phyloP scores from a whole-genome alignment of 345 rosid species.

The Linum usitatissimum region DNA sequence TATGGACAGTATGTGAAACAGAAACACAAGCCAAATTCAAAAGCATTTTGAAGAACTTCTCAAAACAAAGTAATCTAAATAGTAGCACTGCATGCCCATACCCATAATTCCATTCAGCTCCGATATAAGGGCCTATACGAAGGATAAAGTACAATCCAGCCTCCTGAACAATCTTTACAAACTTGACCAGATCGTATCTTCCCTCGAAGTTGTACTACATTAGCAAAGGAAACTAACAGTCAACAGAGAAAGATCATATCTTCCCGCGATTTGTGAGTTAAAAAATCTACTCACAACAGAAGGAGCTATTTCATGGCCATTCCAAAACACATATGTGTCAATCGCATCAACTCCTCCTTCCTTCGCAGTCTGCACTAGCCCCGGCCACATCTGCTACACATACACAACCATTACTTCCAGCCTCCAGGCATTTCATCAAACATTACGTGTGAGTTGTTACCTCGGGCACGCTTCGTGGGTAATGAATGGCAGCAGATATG shows the following conservation, averaged over 20 bases:
- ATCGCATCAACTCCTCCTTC: conserved; percentile 76
- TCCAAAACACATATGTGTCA: conserved; percentile 93
- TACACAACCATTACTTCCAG: neutral
- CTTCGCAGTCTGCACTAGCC: conserved; percentile 69
- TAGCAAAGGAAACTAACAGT: conserved; percentile 6
- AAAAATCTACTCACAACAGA: conserved; percentile 36
- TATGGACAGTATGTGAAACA: neutral
- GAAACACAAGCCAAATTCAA: neutral
- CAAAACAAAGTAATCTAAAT: too few relatives aligned
- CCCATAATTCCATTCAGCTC: conserved; percentile 96
- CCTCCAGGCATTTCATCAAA: neutral
- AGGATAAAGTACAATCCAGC: conserved; percentile 88
- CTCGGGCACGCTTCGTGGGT: conserved; percentile 67
- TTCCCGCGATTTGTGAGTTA: neutral
- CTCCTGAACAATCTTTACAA: conserved; percentile 70
- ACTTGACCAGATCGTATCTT: conserved; percentile 79
- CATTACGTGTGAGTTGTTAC: conserved; percentile 23
- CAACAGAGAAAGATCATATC: neutral
- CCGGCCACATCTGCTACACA: conserved; percentile 75
- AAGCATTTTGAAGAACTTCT: neutral
- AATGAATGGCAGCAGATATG: conserved; percentile 64
- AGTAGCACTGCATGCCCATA: conserved; percentile 11
- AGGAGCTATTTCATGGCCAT: conserved; percentile 76
- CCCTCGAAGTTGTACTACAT: conserved; percentile 68
- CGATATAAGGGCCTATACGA: conserved; percentile 91